These are phyloP conservation scores for Castanopsis chinensis DNA, from an alignment of 306 rosid genomes.

Conservation along the genomic window DNA sequence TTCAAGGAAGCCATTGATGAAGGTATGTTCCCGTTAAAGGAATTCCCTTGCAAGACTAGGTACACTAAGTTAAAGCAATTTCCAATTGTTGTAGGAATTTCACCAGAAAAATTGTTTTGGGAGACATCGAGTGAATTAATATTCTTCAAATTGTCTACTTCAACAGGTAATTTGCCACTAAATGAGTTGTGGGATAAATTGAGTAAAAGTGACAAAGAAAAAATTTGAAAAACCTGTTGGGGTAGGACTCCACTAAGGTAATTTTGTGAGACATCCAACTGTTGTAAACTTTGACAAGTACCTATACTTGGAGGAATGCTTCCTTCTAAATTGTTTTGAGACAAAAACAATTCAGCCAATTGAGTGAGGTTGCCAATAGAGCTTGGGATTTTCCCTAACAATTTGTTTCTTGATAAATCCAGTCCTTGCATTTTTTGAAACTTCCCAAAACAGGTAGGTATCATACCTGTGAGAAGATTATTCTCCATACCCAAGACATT, in stretches of 20 bases:
- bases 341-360: too few relatives aligned
- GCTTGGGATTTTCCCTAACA: constrained; percentile 21
- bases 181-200: too few relatives aligned
- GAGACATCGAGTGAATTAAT: too few relatives aligned
- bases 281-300: too few relatives aligned
- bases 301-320: too few relatives aligned
- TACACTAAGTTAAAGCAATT: constrained; percentile 24
- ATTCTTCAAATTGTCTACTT: too few relatives aligned
- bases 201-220: too few relatives aligned
- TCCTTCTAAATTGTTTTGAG: too few relatives aligned
- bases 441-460: constrained; percentile 31
- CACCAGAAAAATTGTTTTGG: neutral
- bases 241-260: neutral
- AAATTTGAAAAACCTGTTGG: too few relatives aligned
- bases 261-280: too few relatives aligned
- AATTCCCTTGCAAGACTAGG: constrained; percentile 25
- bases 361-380: constrained; percentile 28
- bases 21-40: constrained; percentile 31
- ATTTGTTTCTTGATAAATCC: neutral
- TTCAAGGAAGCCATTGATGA: constrained; percentile 30
- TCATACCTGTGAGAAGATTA: constrained; percentile 11
- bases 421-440: constrained; percentile 10
- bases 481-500: neutral
- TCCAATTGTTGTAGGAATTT: constrained; percentile 30
- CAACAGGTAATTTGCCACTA: too few relatives aligned